Percentiles rank a stretch among this genome's conserved stretches.
Evolutionary conservation across 192 early-diverging fungal species (phyloP).

Genomic region (Entomortierella beljakovae): DNA sequence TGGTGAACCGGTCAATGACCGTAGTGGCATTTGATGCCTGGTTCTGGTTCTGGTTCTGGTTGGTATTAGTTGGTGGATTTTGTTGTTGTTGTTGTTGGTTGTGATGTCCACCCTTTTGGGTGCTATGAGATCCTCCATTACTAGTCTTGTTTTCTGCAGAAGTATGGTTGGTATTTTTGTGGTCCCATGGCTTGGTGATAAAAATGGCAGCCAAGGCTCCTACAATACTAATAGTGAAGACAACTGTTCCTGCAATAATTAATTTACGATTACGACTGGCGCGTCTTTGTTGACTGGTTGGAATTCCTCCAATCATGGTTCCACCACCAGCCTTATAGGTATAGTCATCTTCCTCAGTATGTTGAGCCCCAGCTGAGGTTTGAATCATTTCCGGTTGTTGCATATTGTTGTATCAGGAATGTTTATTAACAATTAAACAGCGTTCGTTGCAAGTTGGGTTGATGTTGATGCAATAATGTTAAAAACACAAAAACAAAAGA

Average conservation of each 20-base stretch:
- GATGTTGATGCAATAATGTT: background rate
- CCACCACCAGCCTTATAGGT: background rate
- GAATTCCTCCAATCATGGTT: background rate
- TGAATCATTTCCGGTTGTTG: constrained; percentile 13
- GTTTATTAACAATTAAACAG: no score
- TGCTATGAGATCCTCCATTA: background rate
- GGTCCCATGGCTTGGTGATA: constrained; percentile 26
- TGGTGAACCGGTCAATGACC: constrained; percentile 12
- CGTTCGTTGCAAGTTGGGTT: no score
- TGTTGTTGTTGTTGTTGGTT: no score
- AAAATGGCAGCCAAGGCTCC: constrained; percentile 11
- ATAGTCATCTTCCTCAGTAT: no score
- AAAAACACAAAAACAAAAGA: background rate
- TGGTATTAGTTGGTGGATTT: no score
- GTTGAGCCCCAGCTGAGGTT: background rate
- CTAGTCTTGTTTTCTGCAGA: background rate
- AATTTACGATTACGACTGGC: constrained; percentile 18
- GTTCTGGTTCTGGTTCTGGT: background rate
- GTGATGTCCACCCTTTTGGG: no score
- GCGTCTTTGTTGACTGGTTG: background rate
- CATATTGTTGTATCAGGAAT: background rate
- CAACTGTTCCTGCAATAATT: constrained; percentile 19
- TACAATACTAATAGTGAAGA: constrained; percentile 21
- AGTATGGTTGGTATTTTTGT: no score
- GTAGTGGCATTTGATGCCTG: background rate